Evolutionary conservation across 805 yeast species (phyloP).

Genomic region (Myxozyma kluyveri): DNA sequence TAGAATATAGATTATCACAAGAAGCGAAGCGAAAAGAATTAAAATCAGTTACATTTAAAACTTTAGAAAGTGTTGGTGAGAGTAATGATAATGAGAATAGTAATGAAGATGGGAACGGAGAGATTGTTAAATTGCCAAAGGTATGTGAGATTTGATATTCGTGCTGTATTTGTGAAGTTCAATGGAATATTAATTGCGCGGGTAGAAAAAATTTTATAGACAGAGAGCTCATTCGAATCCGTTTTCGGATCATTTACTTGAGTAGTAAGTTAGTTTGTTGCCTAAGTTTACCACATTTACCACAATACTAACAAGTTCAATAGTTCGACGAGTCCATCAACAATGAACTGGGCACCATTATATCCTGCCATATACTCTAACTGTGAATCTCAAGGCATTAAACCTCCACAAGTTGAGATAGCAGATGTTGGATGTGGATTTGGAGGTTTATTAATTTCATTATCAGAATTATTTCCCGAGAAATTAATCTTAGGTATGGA

Average conservation of each 20-base stretch:
- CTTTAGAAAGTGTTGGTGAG: slow-evolving; percentile 29
- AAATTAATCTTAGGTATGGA: slow-evolving; percentile 76
- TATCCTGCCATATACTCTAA: slow-evolving; percentile 57
- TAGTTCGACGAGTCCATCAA: slow-evolving; percentile 67
- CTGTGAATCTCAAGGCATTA: slow-evolving; percentile 30
- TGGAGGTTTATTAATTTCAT: slow-evolving; percentile 82
- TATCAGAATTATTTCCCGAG: slow-evolving; percentile 75
- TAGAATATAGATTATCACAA: slow-evolving; percentile 45
- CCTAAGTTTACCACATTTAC: neutral
- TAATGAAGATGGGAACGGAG: too few species aligned
- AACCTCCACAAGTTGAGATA: slow-evolving; percentile 60
- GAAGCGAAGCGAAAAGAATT: slow-evolving; percentile 49
- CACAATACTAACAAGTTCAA: neutral
- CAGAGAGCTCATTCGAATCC: slow-evolving; percentile 98
- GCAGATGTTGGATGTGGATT: slow-evolving; percentile 98
- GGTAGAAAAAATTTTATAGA: slow-evolving; percentile 71
- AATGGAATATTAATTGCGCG: neutral
- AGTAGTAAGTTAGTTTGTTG: slow-evolving; percentile 52
- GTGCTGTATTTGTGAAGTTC: neutral
- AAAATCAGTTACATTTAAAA: slow-evolving; percentile 49
- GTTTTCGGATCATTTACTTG: slow-evolving; percentile 89
- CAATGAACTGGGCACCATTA: slow-evolving; percentile 81
- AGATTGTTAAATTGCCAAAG: slow-evolving; percentile 22
- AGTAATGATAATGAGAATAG: too few species aligned
- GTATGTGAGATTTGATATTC: slow-evolving; percentile 2